Conservation (phyloP, 441 rosid genomes). For the Breynia disticha region DNA sequence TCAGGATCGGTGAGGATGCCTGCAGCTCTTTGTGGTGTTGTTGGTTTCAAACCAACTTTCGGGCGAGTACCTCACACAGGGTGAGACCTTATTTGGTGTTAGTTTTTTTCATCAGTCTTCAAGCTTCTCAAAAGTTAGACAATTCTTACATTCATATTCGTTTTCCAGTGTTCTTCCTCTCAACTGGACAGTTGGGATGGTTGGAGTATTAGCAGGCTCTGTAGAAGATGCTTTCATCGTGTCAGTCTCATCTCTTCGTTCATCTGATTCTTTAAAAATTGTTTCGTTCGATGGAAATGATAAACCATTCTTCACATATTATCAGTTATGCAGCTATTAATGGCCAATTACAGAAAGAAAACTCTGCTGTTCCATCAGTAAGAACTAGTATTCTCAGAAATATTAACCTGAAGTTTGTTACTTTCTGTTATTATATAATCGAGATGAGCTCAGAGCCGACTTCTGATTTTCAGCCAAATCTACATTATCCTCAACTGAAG, state of each 20-base stretch:
- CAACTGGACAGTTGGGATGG: conserved; percentile 77
- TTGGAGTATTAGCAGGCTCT: conserved; percentile 57
- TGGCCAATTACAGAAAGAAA: conserved; percentile 28
- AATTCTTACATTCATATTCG: not conserved
- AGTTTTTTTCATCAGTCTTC: not conserved
- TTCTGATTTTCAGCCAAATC: conserved; percentile 26
- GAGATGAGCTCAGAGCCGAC: not conserved
- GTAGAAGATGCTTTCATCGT: conserved; percentile 53
- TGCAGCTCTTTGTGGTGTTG: conserved; percentile 70
- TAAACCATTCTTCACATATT: conserved; percentile 1
- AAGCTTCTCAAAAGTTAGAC: no score
- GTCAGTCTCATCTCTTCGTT: conserved; percentile 19
- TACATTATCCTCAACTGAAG: conserved; percentile 40
- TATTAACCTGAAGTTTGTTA: not conserved
- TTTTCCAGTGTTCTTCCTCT: conserved; percentile 59
- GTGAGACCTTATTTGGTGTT: conserved; percentile 18
- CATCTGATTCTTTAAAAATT: not conserved
- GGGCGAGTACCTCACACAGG: conserved; percentile 49
- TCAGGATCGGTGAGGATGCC: conserved; percentile 75
- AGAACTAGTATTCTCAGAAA: conserved; percentile 4
- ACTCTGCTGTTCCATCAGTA: conserved; percentile 17
- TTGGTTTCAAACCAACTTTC: conserved; percentile 69
- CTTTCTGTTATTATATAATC: no score
- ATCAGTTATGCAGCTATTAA: conserved; percentile 57
- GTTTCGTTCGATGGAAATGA: not conserved